These are phyloP conservation scores for Haematococcus sp. DNA, from an alignment of 139 green algal genomes.

Conservation along the genomic window DNA sequence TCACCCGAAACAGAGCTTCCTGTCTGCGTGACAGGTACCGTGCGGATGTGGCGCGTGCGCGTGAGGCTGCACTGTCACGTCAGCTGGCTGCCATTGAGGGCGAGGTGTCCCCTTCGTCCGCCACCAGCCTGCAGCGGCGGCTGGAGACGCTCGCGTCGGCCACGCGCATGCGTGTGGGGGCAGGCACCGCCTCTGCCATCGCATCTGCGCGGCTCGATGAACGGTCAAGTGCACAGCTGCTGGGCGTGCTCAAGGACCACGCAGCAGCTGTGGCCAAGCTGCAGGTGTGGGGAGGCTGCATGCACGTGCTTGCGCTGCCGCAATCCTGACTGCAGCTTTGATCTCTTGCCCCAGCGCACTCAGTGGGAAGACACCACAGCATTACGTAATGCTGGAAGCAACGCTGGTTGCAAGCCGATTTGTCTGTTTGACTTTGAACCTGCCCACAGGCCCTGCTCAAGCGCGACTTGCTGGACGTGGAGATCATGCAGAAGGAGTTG, in stretches of 20 bases:
- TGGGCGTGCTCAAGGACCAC: conserved; percentile 29
- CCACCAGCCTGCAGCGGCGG: conserved; percentile 21
- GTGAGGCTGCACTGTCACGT: conserved; percentile 27
- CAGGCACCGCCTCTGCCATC: background rate
- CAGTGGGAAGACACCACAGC: too few relatives aligned
- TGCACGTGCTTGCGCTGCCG: too few relatives aligned
- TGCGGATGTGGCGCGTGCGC: conserved; percentile 29
- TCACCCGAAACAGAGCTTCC: background rate
- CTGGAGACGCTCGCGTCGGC: conserved; percentile 19
- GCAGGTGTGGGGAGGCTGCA: conserved; percentile 8
- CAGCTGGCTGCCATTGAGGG: conserved; percentile 28
- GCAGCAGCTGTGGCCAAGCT: conserved; percentile 32
- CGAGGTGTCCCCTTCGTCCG: conserved; percentile 30
- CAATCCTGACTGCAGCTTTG: too few relatives aligned
- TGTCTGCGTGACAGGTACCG: too few relatives aligned
- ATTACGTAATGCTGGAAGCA: too few relatives aligned
- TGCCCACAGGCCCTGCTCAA: conserved; percentile 26
- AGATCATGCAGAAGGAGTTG: conserved; percentile 13
- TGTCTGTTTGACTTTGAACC: too few relatives aligned
- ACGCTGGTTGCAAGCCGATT: too few relatives aligned
- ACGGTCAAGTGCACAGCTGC: conserved; percentile 15
- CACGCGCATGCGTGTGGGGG: conserved; percentile 17
- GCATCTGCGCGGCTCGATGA: conserved; percentile 21
- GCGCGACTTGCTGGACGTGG: conserved; percentile 24
- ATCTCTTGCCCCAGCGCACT: too few relatives aligned